A percentile compares a stretch with the other conserved stretches of the same genome.
phyloP scores from a whole-genome alignment of 352 stramenopile genomes.

The Phytophthora sansomeana region DNA sequence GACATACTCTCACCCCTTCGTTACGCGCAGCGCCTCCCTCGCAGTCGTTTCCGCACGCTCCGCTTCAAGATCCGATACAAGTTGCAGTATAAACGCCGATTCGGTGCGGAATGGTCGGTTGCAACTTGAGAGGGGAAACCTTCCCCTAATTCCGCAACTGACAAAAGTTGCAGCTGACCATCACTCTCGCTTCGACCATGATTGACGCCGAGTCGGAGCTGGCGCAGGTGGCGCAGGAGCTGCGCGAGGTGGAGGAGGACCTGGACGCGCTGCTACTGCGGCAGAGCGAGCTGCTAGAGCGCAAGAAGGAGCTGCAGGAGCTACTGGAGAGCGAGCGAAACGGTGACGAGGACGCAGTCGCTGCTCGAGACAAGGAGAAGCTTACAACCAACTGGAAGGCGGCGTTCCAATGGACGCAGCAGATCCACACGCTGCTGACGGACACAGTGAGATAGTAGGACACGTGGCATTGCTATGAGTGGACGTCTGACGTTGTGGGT shows the following conservation, averaged over 20 bases:
- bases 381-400: slow-evolving; percentile 44
- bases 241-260: slow-evolving; percentile 66
- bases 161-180: slow-evolving; percentile 16
- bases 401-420: slow-evolving; percentile 51
- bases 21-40: background rate
- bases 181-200: slow-evolving; percentile 23
- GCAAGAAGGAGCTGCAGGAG: slow-evolving; percentile 52
- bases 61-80: slow-evolving; percentile 41
- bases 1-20: slow-evolving; percentile 54
- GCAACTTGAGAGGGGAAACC: slow-evolving; percentile 31
- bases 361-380: background rate
- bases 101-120: slow-evolving; percentile 34
- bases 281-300: slow-evolving; percentile 62
- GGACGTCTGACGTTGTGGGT: slow-evolving; percentile 4
- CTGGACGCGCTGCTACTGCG: slow-evolving; percentile 53
- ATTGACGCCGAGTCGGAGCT: slow-evolving; percentile 53
- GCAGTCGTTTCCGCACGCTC: background rate
- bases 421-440: slow-evolving; percentile 40
- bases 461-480: background rate
- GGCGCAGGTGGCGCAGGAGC: slow-evolving; percentile 58
- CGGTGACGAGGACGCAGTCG: background rate
- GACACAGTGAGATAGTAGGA: slow-evolving; percentile 22
- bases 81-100: slow-evolving; percentile 12
- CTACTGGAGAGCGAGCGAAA: slow-evolving; percentile 25
- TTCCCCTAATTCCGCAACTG: slow-evolving; percentile 11